Percentiles rank a stretch among this genome's conserved stretches.
phyloP scores from a whole-genome alignment of 495 filamentous ascomycete genomes.

The Penicillium cosmopolitanum region DNA sequence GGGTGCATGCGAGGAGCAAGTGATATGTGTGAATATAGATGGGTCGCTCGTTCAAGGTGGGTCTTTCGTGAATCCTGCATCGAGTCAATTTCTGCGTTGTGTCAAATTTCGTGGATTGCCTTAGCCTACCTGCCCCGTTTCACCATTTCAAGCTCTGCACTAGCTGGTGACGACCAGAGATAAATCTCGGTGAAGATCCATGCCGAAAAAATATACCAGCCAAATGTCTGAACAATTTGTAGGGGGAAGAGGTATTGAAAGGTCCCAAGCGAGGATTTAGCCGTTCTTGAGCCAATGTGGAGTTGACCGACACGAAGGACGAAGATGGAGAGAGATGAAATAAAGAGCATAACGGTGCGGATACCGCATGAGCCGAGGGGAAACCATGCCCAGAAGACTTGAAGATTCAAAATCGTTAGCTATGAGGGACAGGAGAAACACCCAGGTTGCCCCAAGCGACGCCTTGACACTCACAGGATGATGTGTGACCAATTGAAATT shows the following conservation, averaged over 20 bases:
- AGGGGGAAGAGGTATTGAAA: constrained; percentile 59
- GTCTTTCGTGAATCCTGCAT: constrained; percentile 64
- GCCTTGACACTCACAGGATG: constrained; percentile 58
- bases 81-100: constrained; percentile 14
- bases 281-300: constrained; percentile 70
- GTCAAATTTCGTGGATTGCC: neutral
- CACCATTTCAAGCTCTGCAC: constrained; percentile 70
- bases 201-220: constrained; percentile 77
- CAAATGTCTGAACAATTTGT: constrained; percentile 65
- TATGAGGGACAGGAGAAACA: constrained; percentile 15
- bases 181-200: constrained; percentile 83
- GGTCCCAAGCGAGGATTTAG: constrained; percentile 65
- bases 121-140: constrained; percentile 62
- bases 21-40: constrained; percentile 79
- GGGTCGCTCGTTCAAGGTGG: constrained; percentile 83
- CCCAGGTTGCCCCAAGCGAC: constrained; percentile 4
- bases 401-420: neutral
- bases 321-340: constrained; percentile 67
- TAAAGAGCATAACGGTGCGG: constrained; percentile 71
- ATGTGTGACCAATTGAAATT: constrained; percentile 69
- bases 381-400: constrained; percentile 86
- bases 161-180: constrained; percentile 70
- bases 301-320: constrained; percentile 85
- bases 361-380: constrained; percentile 76
- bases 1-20: constrained; percentile 65